Conservation (phyloP, 257 asterid species). For the Ballota nigra region DNA sequence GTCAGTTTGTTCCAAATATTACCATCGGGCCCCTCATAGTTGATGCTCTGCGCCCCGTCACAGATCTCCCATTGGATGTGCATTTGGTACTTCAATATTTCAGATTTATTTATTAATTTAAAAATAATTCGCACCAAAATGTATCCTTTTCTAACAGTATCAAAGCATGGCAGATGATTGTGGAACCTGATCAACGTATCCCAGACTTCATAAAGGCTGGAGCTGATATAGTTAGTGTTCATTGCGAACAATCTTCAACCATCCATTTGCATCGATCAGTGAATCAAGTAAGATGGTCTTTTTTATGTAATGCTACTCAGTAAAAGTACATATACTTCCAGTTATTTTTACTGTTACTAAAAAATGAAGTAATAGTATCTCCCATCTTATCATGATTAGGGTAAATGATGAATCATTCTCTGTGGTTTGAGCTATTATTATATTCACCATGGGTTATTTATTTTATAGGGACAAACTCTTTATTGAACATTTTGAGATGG, state of each 20-base stretch:
- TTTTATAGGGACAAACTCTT: too few relatives aligned
- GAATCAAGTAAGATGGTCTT: slow-evolving; percentile 62
- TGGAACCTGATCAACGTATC: slow-evolving; percentile 97
- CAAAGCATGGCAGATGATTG: slow-evolving; percentile 84
- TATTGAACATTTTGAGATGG: too few relatives aligned
- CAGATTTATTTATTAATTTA: slow-evolving; percentile 1
- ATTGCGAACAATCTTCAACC: slow-evolving; percentile 96
- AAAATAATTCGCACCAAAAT: slow-evolving; percentile 16
- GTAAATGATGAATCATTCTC: not conserved
- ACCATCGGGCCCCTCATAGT: slow-evolving; percentile 96
- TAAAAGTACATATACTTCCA: not conserved
- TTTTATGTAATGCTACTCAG: not conserved
- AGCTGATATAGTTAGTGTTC: slow-evolving; percentile 95
- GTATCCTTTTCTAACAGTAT: slow-evolving; percentile 26
- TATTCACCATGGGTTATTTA: not conserved
- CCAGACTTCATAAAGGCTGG: slow-evolving; percentile 99
- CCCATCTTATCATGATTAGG: not conserved
- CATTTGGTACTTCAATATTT: slow-evolving; percentile 73
- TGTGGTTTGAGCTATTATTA: not conserved
- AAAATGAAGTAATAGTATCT: not conserved
- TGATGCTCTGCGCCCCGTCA: slow-evolving; percentile 89
- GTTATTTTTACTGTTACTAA: not conserved
- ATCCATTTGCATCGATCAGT: slow-evolving; percentile 96
- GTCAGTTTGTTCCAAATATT: slow-evolving; percentile 95
- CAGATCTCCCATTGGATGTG: slow-evolving; percentile 98